Conservation (phyloP, 306 rosid species). For the Glycine soja region DNA sequence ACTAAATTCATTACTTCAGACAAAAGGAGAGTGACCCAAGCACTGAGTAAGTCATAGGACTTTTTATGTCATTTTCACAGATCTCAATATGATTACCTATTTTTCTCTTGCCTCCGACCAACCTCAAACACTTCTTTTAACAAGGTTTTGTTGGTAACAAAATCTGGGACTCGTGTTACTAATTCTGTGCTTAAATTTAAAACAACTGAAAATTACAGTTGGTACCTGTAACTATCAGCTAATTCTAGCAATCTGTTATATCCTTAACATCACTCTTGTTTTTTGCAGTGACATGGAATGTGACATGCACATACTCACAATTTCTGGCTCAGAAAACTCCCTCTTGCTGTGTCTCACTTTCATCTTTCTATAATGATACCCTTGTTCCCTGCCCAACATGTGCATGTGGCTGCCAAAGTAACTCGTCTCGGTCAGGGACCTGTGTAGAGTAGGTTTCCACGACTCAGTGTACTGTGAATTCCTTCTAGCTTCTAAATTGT, state of each 20-base stretch:
- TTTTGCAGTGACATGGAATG: conserved; percentile 89
- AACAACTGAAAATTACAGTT: not conserved
- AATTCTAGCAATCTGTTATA: not conserved
- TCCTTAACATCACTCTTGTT: conserved; percentile 33
- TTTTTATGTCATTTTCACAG: conserved; percentile 19
- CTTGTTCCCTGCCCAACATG: conserved; percentile 80
- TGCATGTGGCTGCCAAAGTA: conserved; percentile 77
- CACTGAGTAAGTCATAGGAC: conserved; percentile 67
- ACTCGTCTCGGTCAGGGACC: conserved; percentile 56
- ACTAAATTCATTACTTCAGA: conserved; percentile 62
- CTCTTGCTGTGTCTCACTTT: conserved; percentile 84
- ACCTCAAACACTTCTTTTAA: not conserved
- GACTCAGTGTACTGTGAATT: conserved; percentile 26
- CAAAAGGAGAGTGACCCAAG: conserved; percentile 83
- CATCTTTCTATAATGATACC: conserved; percentile 85
- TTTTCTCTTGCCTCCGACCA: not conserved
- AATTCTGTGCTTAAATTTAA: not conserved
- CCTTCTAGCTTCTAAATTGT: conserved; percentile 6
- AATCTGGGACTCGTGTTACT: not conserved
- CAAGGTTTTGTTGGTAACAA: conserved; percentile 1
- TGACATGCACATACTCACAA: conserved; percentile 89
- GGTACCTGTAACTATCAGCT: not conserved
- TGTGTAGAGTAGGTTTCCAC: conserved; percentile 66
- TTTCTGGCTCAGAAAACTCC: conserved; percentile 84
- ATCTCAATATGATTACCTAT: conserved; percentile 28